Base-by-base conservation (phyloP, 2,329 filamentous ascomycete species). In the Xylaria sp. region DNA sequence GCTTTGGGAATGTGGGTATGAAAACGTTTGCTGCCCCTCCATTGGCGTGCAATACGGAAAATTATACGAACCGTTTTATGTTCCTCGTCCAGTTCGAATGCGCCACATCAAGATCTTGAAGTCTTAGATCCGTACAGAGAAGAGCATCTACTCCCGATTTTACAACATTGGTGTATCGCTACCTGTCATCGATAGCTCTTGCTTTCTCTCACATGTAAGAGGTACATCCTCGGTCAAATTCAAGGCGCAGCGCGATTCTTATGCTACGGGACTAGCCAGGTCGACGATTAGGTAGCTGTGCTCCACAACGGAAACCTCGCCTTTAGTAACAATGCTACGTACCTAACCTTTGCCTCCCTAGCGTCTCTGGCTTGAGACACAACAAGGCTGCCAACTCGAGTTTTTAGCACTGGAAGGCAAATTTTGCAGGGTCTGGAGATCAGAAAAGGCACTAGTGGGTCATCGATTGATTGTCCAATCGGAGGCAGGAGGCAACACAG, bases 351-450 rank as follows among this genome's bases (percentile, higher is more conserved):
- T 42, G 23, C 23, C 23, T 42, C 37, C 37, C 37, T 42, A 42
- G 23, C 23, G 23, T 30, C 23, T 30, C 23, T 30, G 23, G 5
- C n/a, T n/a, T 18, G n/a, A 35, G 9, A 19, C 53, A 16, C 39
- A 35, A 30, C 60, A 65, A 61, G 64, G 66, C 66, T 66, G 66
- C 64, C 64, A 69, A 66, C 66, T 59, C 61, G 61, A 65, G 62
- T 57, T 57, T 55, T 62, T 66, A 59, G 64, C 65, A 59, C 62
- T 30, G 60, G 61, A 58, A 64, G 67, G 65, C 62, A 67, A 71
- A 68, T 64, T 65, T 71, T 71, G 67, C 63, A 65, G 59, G 59
- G 69, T 70, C 69, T 70, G 63, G 62, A 71, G 68, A 71, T 65
- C 68, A 68, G 8, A 34, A 50, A 13, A 35, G 50, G 47, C 44